phyloP scores from a whole-genome alignment of 1,284 basidiomycete genomes.

The Irpex sp. region DNA sequence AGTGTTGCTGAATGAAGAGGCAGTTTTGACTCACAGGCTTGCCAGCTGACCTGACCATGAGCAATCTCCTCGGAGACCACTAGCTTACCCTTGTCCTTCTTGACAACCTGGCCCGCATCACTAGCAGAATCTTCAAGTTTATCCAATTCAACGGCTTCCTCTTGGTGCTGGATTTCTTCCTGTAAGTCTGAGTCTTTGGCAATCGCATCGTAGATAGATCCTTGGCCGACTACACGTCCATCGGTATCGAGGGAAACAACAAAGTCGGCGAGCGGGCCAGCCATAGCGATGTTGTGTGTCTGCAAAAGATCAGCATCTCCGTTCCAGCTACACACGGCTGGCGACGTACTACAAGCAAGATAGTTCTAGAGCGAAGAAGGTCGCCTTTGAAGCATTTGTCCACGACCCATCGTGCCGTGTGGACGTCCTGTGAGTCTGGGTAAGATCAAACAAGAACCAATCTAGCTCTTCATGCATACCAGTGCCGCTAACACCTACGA shows the following conservation, averaged over 20 bases:
- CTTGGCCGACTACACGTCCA: slow-evolving; percentile 42
- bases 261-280: slow-evolving; percentile 54
- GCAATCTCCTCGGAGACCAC: slow-evolving; percentile 56
- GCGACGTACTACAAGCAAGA: slow-evolving; percentile 60
- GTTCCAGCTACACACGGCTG: neutral
- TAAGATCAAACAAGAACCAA: neutral
- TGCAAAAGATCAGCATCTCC: neutral
- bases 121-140: slow-evolving; percentile 11
- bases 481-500: slow-evolving; percentile 42
- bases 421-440: slow-evolving; percentile 34
- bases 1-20: too few species aligned
- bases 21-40: slow-evolving; percentile 33
- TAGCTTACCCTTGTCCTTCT: slow-evolving; percentile 41
- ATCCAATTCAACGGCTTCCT: slow-evolving; percentile 35
- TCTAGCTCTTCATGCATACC: neutral
- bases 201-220: slow-evolving; percentile 39
- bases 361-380: slow-evolving; percentile 60
- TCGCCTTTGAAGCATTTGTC: slow-evolving; percentile 71
- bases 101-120: slow-evolving; percentile 19
- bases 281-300: slow-evolving; percentile 44
- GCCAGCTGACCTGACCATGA: slow-evolving; percentile 48
- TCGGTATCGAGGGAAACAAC: slow-evolving; percentile 53
- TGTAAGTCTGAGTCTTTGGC: slow-evolving; percentile 29
- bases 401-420: slow-evolving; percentile 73
- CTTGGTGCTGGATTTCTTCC: slow-evolving; percentile 29